Conservation (phyloP, 768 basidiomycete genomes). For the Suillus bovinus region DNA sequence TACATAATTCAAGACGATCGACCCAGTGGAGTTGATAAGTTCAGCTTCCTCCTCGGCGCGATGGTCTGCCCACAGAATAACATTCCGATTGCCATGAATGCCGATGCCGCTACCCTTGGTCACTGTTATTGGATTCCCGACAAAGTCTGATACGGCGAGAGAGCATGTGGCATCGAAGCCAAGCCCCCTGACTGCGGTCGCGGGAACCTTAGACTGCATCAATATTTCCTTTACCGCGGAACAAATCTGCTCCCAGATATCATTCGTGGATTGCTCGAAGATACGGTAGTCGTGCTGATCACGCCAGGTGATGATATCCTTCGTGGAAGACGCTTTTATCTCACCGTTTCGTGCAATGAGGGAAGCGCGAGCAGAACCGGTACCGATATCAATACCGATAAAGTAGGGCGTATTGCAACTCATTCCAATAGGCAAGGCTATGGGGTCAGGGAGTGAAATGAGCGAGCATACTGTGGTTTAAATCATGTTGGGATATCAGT, state of each 20-base stretch:
- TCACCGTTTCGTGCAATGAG: slow-evolving; percentile 70
- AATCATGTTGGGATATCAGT: slow-evolving; percentile 3
- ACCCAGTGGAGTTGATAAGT: slow-evolving; percentile 81
- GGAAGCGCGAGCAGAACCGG: slow-evolving; percentile 88
- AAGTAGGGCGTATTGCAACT: slow-evolving; percentile 46
- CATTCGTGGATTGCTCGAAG: slow-evolving; percentile 92
- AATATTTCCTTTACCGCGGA: slow-evolving; percentile 65
- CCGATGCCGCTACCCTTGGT: slow-evolving; percentile 69
- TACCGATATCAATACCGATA: slow-evolving; percentile 85
- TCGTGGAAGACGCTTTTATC: slow-evolving; percentile 75
- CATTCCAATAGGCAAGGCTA: slow-evolving; percentile 29
- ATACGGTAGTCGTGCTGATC: slow-evolving; percentile 84
- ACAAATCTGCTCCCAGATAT: slow-evolving; percentile 82
- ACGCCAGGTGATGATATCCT: slow-evolving; percentile 84
- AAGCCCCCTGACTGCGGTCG: slow-evolving; percentile 74
- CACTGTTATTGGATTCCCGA: slow-evolving; percentile 74
- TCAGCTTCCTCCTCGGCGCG: slow-evolving; percentile 91
- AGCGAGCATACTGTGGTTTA: background rate
- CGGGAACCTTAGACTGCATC: slow-evolving; percentile 50
- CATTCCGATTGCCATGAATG: slow-evolving; percentile 70
- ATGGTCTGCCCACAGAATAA: slow-evolving; percentile 97
- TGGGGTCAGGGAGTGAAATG: slow-evolving; percentile 9
- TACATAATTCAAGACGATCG: slow-evolving; percentile 89
- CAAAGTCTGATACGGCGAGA: slow-evolving; percentile 76
- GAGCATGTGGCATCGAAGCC: slow-evolving; percentile 98